Conservation (phyloP, 2,329 filamentous ascomycete species). For the Ilyonectria sp. region DNA sequence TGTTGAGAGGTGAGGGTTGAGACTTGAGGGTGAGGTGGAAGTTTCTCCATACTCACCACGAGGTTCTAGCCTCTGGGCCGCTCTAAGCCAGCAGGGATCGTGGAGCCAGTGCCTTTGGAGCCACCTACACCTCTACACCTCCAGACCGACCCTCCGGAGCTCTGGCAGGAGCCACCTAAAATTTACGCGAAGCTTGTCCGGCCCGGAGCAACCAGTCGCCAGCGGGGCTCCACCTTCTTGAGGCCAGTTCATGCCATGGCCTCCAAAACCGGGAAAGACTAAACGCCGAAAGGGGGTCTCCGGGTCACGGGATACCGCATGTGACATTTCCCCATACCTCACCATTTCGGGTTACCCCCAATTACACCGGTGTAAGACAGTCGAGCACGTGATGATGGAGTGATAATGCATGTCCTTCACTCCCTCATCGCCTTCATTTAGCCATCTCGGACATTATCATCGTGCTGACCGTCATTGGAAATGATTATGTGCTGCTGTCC, state of each 20-base stretch:
- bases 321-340: conserved; percentile 31
- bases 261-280: conserved; percentile 13
- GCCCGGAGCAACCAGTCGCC: conserved; percentile 19
- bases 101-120: conserved; percentile 26
- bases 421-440: neutral
- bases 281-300: conserved; percentile 6
- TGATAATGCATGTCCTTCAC: neutral
- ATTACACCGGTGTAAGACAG: neutral
- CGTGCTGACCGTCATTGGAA: neutral
- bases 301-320: conserved; percentile 42
- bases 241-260: conserved; percentile 5
- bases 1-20: conserved; percentile 34
- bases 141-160: conserved; percentile 18
- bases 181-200: conserved; percentile 51
- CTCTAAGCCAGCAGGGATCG: conserved; percentile 43
- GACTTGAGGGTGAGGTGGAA: conserved; percentile 60
- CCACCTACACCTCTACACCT: conserved; percentile 9
- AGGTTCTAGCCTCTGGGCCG: conserved; percentile 37
- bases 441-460: neutral
- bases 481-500: neutral
- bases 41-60: conserved; percentile 55
- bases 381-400: neutral
- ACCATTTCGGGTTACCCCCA: neutral
- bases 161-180: conserved; percentile 42
- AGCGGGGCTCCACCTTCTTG: conserved; percentile 17